phyloP scores from a whole-genome alignment of 441 rosid species.

The Dalechampia spathulata region DNA sequence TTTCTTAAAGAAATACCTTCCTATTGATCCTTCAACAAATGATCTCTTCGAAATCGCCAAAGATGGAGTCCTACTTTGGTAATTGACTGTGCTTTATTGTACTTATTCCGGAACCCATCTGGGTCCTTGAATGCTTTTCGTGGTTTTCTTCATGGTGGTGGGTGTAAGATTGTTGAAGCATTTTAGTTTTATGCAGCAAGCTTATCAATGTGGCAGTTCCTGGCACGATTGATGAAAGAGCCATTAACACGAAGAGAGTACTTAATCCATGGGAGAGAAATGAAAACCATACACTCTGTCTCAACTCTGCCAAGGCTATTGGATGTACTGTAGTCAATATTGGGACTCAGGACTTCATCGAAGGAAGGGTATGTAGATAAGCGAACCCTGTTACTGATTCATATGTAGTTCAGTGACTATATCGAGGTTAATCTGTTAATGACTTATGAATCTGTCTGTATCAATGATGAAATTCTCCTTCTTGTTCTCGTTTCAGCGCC shows the following conservation, averaged over 20 bases:
- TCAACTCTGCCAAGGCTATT: conserved; percentile 96
- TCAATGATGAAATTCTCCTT: conserved; percentile 9
- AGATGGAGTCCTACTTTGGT: conserved; percentile 97
- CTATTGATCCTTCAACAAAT: conserved; percentile 72
- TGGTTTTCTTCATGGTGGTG: conserved; percentile 1
- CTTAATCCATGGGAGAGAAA: conserved; percentile 99
- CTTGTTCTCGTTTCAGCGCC: conserved; percentile 52
- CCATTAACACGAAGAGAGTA: conserved; percentile 83
- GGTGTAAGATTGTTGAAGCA: not conserved
- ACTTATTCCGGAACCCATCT: not conserved
- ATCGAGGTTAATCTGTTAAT: conserved; percentile 3
- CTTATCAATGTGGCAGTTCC: conserved; percentile 98
- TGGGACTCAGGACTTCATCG: conserved; percentile 85
- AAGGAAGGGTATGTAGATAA: conserved; percentile 75
- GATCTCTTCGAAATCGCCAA: conserved; percentile 85
- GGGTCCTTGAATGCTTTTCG: not conserved
- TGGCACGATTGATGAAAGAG: conserved; percentile 95
- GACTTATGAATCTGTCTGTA: not conserved
- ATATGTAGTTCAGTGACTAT: not conserved
- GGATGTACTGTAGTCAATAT: conserved; percentile 97
- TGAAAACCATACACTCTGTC: conserved; percentile 91
- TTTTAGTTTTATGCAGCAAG: conserved; percentile 48
- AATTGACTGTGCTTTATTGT: conserved; percentile 6
- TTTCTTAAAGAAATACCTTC: conserved; percentile 63
- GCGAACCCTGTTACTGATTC: not conserved